A percentile compares a stretch with the other conserved stretches of the same genome.
Evolutionary conservation across 176 grass and related monocot species (phyloP).

Genomic region (Cenchrus fungigraminus): DNA sequence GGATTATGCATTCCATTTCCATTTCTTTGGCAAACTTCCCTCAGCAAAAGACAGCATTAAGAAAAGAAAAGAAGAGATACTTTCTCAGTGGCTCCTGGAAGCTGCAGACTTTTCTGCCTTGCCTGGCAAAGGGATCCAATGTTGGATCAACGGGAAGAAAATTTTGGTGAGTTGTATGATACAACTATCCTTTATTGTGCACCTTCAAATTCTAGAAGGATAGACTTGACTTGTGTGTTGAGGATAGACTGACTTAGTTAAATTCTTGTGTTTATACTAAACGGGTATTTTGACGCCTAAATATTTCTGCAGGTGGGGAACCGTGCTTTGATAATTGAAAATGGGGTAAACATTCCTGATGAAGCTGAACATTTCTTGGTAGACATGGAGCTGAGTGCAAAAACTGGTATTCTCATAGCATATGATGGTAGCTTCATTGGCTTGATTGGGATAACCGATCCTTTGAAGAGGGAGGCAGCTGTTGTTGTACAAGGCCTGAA

Average conservation of each 20-base stretch:
- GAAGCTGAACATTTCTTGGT: slow-evolving; percentile 83
- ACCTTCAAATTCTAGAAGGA: background rate
- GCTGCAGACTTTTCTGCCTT: slow-evolving; percentile 68
- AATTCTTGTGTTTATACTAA: slow-evolving; percentile 7
- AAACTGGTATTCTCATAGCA: slow-evolving; percentile 86
- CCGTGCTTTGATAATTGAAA: slow-evolving; percentile 80
- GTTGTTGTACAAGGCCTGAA: slow-evolving; percentile 85
- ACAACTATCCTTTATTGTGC: background rate
- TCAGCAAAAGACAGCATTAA: slow-evolving; percentile 44
- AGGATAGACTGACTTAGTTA: background rate
- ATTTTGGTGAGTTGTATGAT: slow-evolving; percentile 69
- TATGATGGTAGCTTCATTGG: slow-evolving; percentile 74
- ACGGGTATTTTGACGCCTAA: background rate
- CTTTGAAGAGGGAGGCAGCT: slow-evolving; percentile 93
- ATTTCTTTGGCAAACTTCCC: slow-evolving; percentile 81
- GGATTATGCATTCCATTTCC: slow-evolving; percentile 89
- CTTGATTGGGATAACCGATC: slow-evolving; percentile 80
- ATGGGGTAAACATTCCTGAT: slow-evolving; percentile 61
- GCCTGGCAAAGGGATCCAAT: slow-evolving; percentile 85
- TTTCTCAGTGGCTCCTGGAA: slow-evolving; percentile 86
- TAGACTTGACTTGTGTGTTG: background rate
- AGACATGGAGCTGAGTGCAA: slow-evolving; percentile 77
- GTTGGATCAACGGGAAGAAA: slow-evolving; percentile 68
- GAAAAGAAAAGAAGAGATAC: slow-evolving; percentile 72
- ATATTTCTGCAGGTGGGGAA: slow-evolving; percentile 78